Conservation (phyloP, 148 eudicot genomes). For the Pharnaceum exiguum region DNA sequence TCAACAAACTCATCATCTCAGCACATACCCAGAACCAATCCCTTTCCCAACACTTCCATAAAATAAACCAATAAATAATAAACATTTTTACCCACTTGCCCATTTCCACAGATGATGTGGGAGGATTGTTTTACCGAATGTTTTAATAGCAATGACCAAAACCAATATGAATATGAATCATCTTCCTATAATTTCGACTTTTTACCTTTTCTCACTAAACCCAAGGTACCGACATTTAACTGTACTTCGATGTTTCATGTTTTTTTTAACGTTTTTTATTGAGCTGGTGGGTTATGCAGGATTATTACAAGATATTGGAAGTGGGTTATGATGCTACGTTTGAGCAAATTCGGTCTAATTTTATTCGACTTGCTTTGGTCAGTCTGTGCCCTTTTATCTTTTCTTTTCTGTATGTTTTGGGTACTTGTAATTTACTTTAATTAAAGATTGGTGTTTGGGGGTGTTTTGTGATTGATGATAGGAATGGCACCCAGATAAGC, state of each 20-base stretch:
- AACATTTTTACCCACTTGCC: too few species aligned
- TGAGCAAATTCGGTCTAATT: conserved; percentile 81
- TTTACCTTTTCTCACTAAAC: conserved; percentile 51
- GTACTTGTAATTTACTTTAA: background rate
- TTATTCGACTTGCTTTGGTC: conserved; percentile 88
- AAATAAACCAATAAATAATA: too few species aligned
- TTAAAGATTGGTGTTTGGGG: background rate
- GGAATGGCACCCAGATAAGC: conserved; percentile 99
- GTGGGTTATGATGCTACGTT: conserved; percentile 90
- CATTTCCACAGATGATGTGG: conserved; percentile 49
- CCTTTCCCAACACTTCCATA: too few species aligned
- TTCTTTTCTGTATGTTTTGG: background rate
- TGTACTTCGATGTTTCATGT: background rate
- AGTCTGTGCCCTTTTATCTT: conserved; percentile 8
- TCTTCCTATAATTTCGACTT: conserved; percentile 57
- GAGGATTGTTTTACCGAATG: conserved; percentile 31
- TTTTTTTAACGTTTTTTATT: background rate
- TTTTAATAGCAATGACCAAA: conserved; percentile 11
- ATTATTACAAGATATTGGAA: conserved; percentile 76
- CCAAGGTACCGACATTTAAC: too few species aligned
- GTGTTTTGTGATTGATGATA: conserved; percentile 27
- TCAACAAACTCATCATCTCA: too few species aligned
- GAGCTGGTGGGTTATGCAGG: conserved; percentile 48
- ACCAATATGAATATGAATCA: conserved; percentile 25
- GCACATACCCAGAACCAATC: too few species aligned